phyloP scores from a whole-genome alignment of 306 rosid genomes.

The Leucaena leucocephala region DNA sequence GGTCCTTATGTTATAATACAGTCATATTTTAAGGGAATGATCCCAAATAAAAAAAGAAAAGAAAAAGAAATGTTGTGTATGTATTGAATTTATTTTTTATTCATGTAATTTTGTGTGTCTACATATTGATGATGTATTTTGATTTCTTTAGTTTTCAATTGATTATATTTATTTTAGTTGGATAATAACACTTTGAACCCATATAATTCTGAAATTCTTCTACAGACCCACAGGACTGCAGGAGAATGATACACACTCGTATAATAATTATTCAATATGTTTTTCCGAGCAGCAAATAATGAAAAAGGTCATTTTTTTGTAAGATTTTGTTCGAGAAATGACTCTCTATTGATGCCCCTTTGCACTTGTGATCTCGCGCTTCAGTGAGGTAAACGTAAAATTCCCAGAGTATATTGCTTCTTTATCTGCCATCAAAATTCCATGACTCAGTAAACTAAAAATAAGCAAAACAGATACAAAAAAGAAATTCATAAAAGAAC shows the following conservation, averaged over 20 bases:
- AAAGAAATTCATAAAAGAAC: neutral
- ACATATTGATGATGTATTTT: too few relatives aligned
- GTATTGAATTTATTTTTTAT: too few relatives aligned
- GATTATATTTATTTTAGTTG: too few relatives aligned
- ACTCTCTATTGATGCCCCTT: slow-evolving; percentile 37
- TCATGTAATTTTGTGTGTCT: too few relatives aligned
- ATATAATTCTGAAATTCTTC: too few relatives aligned
- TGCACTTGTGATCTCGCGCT: slow-evolving; percentile 43
- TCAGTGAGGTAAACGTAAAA: slow-evolving; percentile 73
- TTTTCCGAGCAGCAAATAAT: neutral
- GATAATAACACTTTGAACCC: too few relatives aligned
- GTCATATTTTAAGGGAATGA: too few relatives aligned
- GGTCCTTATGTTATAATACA: too few relatives aligned
- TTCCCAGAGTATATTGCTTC: slow-evolving; percentile 81
- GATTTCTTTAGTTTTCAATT: too few relatives aligned
- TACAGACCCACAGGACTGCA: neutral
- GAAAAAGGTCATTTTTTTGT: neutral
- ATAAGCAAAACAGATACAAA: slow-evolving; percentile 15
- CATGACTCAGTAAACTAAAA: slow-evolving; percentile 39
- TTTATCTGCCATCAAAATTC: slow-evolving; percentile 67
- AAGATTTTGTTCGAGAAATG: slow-evolving; percentile 21
- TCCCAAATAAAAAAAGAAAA: too few relatives aligned
- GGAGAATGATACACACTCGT: slow-evolving; percentile 21
- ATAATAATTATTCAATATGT: slow-evolving; percentile 25
- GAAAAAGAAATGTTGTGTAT: too few relatives aligned